phyloP scores from a whole-genome alignment of 495 filamentous ascomycete genomes.

The Aspergillus diversus region DNA sequence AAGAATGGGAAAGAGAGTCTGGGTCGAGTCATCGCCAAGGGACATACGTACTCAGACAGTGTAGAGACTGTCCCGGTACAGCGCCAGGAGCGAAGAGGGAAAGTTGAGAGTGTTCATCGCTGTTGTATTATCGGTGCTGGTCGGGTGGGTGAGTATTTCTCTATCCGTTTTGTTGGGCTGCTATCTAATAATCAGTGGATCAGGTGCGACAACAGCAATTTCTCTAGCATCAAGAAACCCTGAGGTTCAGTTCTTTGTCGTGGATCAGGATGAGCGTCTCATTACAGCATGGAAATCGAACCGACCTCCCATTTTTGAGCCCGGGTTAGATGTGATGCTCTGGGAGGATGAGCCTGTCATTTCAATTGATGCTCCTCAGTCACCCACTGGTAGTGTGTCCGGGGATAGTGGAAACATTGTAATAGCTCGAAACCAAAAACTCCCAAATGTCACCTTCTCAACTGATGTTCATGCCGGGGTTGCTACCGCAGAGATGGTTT shows the following conservation, averaged over 20 bases:
- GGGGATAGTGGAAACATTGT: neutral
- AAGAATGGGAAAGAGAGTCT: slow-evolving; percentile 3
- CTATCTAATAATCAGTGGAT: neutral
- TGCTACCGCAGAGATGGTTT: slow-evolving; percentile 67
- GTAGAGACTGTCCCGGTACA: slow-evolving; percentile 13
- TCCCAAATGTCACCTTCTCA: slow-evolving; percentile 68
- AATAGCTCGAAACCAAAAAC: slow-evolving; percentile 50
- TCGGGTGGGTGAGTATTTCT: slow-evolving; percentile 18
- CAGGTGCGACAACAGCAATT: slow-evolving; percentile 73
- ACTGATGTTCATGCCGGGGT: slow-evolving; percentile 63
- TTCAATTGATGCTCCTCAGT: neutral
- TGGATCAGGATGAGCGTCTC: slow-evolving; percentile 66
- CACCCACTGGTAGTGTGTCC: neutral
- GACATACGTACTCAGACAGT: slow-evolving; percentile 28
- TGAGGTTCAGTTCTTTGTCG: slow-evolving; percentile 67
- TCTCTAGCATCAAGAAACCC: slow-evolving; percentile 74
- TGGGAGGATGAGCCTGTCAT: slow-evolving; percentile 18
- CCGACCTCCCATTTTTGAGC: slow-evolving; percentile 67
- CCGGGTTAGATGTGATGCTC: slow-evolving; percentile 47
- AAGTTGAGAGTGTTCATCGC: slow-evolving; percentile 24
- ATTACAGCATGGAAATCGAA: slow-evolving; percentile 74
- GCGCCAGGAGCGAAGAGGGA: neutral
- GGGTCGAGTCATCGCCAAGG: slow-evolving; percentile 27
- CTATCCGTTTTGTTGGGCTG: neutral
- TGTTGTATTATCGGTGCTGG: slow-evolving; percentile 29